phyloP scores from a whole-genome alignment of 2,329 filamentous ascomycete species.

The Claviceps lovelessii region DNA sequence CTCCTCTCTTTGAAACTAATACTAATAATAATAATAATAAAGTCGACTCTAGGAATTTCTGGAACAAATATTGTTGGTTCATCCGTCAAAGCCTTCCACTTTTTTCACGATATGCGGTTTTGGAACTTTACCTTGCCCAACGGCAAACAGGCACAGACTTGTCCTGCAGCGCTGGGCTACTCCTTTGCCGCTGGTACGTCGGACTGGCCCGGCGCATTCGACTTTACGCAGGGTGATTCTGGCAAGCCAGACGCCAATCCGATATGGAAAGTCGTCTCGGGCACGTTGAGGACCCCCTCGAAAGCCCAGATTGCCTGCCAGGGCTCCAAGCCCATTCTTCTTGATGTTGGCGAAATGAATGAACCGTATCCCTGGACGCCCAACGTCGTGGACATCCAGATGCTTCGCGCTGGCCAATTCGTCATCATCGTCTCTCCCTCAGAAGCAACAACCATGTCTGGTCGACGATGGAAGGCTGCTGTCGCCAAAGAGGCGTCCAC shows the following conservation, averaged over 20 bases:
- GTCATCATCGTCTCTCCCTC: constrained; percentile 73
- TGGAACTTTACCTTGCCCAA: constrained; percentile 63
- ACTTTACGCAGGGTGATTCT: constrained; percentile 79
- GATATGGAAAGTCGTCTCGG: constrained; percentile 65
- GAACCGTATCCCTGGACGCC: constrained; percentile 76
- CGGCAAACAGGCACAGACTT: constrained; percentile 56
- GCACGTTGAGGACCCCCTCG: constrained; percentile 55
- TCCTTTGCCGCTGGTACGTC: constrained; percentile 88
- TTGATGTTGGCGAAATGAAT: constrained; percentile 74
- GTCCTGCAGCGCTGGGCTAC: constrained; percentile 77
- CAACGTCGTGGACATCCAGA: constrained; percentile 81
- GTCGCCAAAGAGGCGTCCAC: constrained; percentile 38
- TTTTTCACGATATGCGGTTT: constrained; percentile 67
- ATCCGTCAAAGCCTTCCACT: constrained; percentile 68
- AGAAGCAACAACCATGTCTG: constrained; percentile 86
- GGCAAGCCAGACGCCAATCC: constrained; percentile 56
- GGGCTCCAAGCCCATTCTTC: constrained; percentile 64
- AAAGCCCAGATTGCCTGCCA: constrained; percentile 63
- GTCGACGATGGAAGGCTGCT: constrained; percentile 69
- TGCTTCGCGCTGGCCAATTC: constrained; percentile 70
- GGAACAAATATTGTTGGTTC: constrained; percentile 43
- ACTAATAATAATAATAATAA: background rate
- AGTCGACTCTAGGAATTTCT: constrained; percentile 26
- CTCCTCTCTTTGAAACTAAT: background rate
- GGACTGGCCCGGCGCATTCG: constrained; percentile 80